Evolutionary conservation across 208 protist species (phyloP).

Genomic region (Crithidia bombi): DNA sequence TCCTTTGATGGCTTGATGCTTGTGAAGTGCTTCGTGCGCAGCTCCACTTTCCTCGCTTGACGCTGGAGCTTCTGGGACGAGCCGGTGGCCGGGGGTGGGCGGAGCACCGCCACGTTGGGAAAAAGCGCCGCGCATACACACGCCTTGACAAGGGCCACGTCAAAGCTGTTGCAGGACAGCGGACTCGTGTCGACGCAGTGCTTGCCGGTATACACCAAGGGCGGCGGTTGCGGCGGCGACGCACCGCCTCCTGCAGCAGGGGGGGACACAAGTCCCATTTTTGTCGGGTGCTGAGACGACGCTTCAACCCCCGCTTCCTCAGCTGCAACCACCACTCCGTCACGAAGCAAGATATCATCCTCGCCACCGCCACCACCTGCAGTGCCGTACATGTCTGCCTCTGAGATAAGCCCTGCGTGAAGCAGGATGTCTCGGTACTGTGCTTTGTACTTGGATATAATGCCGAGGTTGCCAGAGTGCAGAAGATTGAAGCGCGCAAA

Average conservation of each 20-base stretch:
- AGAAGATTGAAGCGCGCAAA: constrained; percentile 73
- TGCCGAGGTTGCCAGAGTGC: constrained; percentile 47
- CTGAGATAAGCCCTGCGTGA: constrained; percentile 54
- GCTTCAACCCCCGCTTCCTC: not conserved
- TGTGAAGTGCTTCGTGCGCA: constrained; percentile 57
- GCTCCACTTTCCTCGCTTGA: constrained; percentile 39
- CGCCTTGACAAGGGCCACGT: constrained; percentile 88
- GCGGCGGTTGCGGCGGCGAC: not conserved
- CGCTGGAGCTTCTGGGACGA: not conserved
- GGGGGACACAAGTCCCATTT: not conserved
- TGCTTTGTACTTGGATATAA: constrained; percentile 87
- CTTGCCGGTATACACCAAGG: constrained; percentile 21
- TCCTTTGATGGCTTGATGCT: constrained; percentile 76
- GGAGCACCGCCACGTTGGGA: constrained; percentile 87
- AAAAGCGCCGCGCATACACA: constrained; percentile 79
- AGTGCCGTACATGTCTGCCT: constrained; percentile 5
- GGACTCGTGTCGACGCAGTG: constrained; percentile 64
- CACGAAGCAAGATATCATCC: not conserved
- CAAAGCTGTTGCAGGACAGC: constrained; percentile 62
- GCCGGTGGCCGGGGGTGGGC: constrained; percentile 36
- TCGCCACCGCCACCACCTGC: not conserved
- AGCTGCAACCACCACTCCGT: not conserved
- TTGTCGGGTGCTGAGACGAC: not conserved
- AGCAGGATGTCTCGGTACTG: constrained; percentile 84
- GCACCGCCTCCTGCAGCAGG: not conserved